phyloP scores from a whole-genome alignment of 352 stramenopile genomes.

The Pythium phragmiticola region DNA sequence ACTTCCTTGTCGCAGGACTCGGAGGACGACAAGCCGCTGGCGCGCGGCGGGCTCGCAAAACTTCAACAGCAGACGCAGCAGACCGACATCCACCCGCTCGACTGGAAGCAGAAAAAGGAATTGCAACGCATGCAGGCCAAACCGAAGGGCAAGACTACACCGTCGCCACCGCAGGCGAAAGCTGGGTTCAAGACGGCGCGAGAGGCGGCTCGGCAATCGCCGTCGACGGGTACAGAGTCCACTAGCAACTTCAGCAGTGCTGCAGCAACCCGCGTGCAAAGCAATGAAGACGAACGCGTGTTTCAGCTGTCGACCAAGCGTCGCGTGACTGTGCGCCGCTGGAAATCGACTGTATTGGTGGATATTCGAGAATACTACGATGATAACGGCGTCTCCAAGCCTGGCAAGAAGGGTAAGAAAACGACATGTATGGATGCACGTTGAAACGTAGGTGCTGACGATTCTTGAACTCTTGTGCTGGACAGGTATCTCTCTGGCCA shows the following conservation, averaged over 20 bases:
- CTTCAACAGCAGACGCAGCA: background rate
- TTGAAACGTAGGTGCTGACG: background rate
- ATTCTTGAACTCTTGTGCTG: background rate
- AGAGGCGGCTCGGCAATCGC: background rate
- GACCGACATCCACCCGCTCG: background rate
- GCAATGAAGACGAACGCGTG: conserved; percentile 30
- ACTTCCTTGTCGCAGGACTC: conserved; percentile 9
- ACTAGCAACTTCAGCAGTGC: background rate
- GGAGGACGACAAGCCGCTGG: conserved; percentile 13
- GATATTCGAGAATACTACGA: conserved; percentile 83
- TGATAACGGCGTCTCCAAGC: conserved; percentile 52
- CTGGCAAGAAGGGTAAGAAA: conserved; percentile 66
- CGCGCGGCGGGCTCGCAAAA: background rate
- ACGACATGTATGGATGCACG: background rate
- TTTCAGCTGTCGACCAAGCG: conserved; percentile 65
- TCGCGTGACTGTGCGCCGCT: conserved; percentile 57
- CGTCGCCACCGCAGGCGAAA: conserved; percentile 2
- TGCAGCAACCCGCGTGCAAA: background rate
- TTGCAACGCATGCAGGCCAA: conserved; percentile 12
- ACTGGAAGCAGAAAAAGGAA: conserved; percentile 16
- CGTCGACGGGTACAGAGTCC: background rate
- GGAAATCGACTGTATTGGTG: conserved; percentile 48
- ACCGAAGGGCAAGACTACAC: background rate
- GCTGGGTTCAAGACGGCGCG: conserved; percentile 2
- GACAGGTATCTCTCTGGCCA: conserved; percentile 54